Percentiles rank a stretch among this genome's conserved stretches.
Conservation (phyloP, 1,284 basidiomycete species). For the Cystobasidium sp. region DNA sequence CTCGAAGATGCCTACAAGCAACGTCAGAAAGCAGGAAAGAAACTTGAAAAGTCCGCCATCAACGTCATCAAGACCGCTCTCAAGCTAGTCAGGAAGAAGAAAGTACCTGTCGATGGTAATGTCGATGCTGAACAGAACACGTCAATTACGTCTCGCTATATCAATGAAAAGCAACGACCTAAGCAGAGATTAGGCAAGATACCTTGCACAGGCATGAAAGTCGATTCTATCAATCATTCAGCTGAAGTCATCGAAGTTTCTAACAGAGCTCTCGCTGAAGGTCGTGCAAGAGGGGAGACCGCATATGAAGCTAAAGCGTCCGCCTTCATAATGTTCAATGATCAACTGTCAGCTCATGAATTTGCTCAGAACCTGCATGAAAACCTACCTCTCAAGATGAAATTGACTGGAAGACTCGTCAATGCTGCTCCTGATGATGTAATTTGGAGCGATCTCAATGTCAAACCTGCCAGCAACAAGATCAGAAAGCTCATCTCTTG, state of each 20-base stretch:
- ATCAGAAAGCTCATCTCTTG: slow-evolving; percentile 62
- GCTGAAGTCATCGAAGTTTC: slow-evolving; percentile 64
- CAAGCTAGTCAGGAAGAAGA: slow-evolving; percentile 54
- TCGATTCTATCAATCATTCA: slow-evolving; percentile 87
- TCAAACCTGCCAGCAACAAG: slow-evolving; percentile 86
- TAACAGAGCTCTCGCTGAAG: slow-evolving; percentile 61
- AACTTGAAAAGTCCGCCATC: slow-evolving; percentile 84
- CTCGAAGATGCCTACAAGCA: slow-evolving; percentile 81
- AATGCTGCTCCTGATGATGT: slow-evolving; percentile 83
- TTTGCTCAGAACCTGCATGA: slow-evolving; percentile 61
- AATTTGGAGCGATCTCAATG: slow-evolving; percentile 81
- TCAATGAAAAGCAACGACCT: slow-evolving; percentile 14
- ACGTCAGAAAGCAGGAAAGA: slow-evolving; percentile 71
- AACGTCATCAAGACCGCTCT: slow-evolving; percentile 64
- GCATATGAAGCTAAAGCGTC: slow-evolving; percentile 63
- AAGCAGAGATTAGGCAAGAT: slow-evolving; percentile 57
- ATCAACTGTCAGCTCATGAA: slow-evolving; percentile 87
- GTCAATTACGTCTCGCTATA: background rate
- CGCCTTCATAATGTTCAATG: slow-evolving; percentile 85
- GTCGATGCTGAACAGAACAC: slow-evolving; percentile 12
- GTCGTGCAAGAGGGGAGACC: slow-evolving; percentile 66
- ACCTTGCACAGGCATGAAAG: slow-evolving; percentile 72
- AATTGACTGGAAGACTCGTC: slow-evolving; percentile 65
- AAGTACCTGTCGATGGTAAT: slow-evolving; percentile 47
- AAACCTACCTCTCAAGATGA: slow-evolving; percentile 57